Conservation (phyloP, 208 protist species). For the Leishmania guyanensis region DNA sequence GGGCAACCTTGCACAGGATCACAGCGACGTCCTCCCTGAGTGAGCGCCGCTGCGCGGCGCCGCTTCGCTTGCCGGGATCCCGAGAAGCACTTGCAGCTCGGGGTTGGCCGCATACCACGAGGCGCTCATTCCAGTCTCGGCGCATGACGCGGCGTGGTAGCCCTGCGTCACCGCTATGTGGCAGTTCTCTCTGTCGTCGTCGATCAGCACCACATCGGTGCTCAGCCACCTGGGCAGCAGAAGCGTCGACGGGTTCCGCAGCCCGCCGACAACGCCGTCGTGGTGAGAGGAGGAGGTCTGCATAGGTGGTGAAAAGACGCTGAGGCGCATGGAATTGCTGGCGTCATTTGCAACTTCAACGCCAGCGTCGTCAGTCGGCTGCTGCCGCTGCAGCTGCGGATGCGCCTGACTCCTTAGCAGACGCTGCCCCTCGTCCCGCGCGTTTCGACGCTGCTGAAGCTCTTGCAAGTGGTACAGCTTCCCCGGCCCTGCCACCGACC, state of each 20-base stretch:
- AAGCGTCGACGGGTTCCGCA: neutral
- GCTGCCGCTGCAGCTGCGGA: neutral
- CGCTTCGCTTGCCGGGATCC: constrained; percentile 27
- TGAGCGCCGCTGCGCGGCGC: neutral
- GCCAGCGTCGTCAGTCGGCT: neutral
- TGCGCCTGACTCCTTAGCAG: neutral
- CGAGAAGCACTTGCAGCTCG: constrained; percentile 34
- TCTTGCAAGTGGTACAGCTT: constrained; percentile 33
- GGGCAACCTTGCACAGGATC: neutral
- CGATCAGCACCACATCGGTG: constrained; percentile 45
- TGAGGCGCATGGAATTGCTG: neutral
- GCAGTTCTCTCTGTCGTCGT: constrained; percentile 48
- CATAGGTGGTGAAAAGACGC: neutral
- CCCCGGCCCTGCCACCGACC: constrained; percentile 24
- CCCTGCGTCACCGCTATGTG: constrained; percentile 32
- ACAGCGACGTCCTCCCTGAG: neutral
- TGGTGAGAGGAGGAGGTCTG: neutral
- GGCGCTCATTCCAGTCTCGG: constrained; percentile 28
- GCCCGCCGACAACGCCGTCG: neutral
- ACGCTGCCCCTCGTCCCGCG: constrained; percentile 1
- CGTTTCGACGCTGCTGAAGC: constrained; percentile 32
- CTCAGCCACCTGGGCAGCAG: constrained; percentile 39
- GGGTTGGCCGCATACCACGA: constrained; percentile 25
- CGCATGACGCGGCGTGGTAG: constrained; percentile 38
- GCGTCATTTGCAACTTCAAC: neutral